Evolutionary conservation across 768 basidiomycete species (phyloP).

Genomic region (Agrocybe praecox): DNA sequence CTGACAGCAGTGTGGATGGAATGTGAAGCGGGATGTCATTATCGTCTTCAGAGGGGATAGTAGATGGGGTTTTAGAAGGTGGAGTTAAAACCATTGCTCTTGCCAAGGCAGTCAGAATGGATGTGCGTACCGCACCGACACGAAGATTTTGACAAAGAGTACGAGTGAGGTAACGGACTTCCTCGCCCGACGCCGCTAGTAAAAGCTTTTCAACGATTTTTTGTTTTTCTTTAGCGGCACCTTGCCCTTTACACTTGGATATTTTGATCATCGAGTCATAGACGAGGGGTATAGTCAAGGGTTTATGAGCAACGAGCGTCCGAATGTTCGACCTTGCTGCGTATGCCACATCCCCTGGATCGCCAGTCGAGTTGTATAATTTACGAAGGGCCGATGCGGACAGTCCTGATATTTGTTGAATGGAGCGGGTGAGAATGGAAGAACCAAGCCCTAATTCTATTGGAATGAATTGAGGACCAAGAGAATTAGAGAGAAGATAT

Average conservation of each 20-base stretch:
- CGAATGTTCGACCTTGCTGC: constrained; percentile 77
- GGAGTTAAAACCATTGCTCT: constrained; percentile 72
- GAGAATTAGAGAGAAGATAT: constrained; percentile 81
- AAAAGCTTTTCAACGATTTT: constrained; percentile 79
- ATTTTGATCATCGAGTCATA: constrained; percentile 72
- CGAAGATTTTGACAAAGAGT: constrained; percentile 76
- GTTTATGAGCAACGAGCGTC: constrained; percentile 73
- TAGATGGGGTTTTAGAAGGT: constrained; percentile 23
- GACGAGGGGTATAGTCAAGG: constrained; percentile 63
- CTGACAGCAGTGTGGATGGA: constrained; percentile 28
- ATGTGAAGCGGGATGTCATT: constrained; percentile 18
- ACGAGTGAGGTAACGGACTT: constrained; percentile 80
- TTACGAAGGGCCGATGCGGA: constrained; percentile 56
- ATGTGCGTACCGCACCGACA: constrained; percentile 86
- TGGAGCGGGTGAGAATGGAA: constrained; percentile 66
- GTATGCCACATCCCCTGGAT: constrained; percentile 88
- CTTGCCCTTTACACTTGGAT: constrained; percentile 68
- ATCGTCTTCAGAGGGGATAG: constrained; percentile 15
- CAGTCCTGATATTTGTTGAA: constrained; percentile 75
- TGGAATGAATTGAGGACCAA: constrained; percentile 73
- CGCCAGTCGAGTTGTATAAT: constrained; percentile 75
- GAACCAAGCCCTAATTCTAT: constrained; percentile 72
- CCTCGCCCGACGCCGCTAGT: constrained; percentile 85
- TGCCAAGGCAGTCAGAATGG: constrained; percentile 79
- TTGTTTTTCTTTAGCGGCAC: constrained; percentile 76